phyloP scores from a whole-genome alignment of 139 green algal genomes.

The Chlorella sp. region DNA sequence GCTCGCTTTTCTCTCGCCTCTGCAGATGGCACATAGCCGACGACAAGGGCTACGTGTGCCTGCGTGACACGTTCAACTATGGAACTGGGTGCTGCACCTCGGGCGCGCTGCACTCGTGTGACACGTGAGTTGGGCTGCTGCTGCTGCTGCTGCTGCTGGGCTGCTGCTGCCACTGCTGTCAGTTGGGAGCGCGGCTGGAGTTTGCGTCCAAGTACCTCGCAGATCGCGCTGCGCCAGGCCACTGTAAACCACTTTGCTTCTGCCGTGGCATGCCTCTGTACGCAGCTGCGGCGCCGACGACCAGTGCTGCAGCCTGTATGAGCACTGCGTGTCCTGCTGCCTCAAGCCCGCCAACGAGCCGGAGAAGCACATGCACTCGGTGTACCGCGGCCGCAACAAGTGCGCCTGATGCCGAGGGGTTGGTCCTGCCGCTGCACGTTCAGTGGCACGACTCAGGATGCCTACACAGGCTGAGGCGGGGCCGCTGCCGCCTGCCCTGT shows the following conservation, averaged over 20 bases:
- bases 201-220: background rate
- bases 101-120: conserved; percentile 63
- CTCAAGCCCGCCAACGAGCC: conserved; percentile 60
- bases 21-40: conserved; percentile 61
- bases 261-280: no score
- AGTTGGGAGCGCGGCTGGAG: no score
- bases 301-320: conserved; percentile 77
- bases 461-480: no score
- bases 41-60: conserved; percentile 68
- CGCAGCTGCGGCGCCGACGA: conserved; percentile 68
- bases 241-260: background rate
- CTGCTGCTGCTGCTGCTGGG: background rate
- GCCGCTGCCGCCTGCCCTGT: no score
- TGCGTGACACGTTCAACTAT: conserved; percentile 48
- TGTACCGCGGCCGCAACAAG: conserved; percentile 45
- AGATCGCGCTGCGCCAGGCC: background rate
- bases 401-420: no score
- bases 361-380: conserved; percentile 17
- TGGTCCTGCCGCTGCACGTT: no score
- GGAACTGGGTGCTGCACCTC: conserved; percentile 69
- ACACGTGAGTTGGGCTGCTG: conserved; percentile 43
- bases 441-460: no score
- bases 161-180: background rate
- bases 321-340: conserved; percentile 87
- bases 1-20: background rate